phyloP scores from a whole-genome alignment of 208 protist species.

The Porcisia hertigi region DNA sequence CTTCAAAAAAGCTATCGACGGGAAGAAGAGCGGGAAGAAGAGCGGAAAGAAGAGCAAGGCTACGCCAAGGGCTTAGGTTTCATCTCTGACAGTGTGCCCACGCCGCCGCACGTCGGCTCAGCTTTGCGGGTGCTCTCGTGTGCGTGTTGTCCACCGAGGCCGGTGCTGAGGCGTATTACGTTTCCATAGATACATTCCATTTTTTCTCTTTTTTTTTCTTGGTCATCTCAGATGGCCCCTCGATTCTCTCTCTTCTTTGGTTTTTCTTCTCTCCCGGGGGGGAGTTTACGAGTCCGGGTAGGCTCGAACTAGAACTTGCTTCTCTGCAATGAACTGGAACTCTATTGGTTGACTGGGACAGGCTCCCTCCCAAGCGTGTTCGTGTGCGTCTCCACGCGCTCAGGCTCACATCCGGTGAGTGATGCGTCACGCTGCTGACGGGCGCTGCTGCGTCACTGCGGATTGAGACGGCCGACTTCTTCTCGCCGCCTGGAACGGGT shows the following conservation, averaged over 20 bases:
- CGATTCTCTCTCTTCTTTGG: constrained; percentile 13
- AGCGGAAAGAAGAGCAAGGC: constrained; percentile 62
- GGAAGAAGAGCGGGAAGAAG: constrained; percentile 83
- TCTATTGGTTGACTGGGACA: neutral
- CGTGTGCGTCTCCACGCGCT: neutral
- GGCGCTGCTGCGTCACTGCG: neutral
- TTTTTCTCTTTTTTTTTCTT: neutral
- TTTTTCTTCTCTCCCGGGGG: constrained; percentile 7
- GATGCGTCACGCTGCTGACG: neutral
- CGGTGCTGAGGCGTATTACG: neutral
- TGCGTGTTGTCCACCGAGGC: neutral
- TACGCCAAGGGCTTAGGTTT: constrained; percentile 56
- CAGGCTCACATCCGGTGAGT: neutral
- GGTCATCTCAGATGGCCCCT: constrained; percentile 5
- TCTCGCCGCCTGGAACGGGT: neutral
- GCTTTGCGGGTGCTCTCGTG: neutral
- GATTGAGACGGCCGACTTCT: neutral
- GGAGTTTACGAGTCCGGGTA: constrained; percentile 3
- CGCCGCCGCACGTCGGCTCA: neutral
- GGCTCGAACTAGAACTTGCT: neutral
- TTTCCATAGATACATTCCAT: constrained; percentile 20
- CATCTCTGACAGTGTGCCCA: neutral
- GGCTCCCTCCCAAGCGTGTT: neutral
- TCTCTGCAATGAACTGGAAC: neutral
- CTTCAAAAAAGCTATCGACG: constrained; percentile 75